These are phyloP conservation scores for Magnusiomyces suaveolens DNA, from an alignment of 1,139 yeast genomes.

Conservation along the genomic window DNA sequence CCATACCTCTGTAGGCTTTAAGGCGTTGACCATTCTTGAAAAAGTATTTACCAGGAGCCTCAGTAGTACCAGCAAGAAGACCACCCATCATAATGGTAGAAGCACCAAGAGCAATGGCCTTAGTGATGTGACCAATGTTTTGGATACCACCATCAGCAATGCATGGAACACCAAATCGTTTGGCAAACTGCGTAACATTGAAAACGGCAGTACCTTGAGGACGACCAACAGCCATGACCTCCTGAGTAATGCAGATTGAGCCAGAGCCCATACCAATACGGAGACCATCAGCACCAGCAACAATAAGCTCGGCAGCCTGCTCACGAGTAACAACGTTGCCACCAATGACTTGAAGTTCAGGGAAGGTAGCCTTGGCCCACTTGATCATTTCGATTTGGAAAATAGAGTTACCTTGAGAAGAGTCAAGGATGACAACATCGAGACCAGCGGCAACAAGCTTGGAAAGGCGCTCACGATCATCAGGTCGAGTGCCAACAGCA, in stretches of 20 bases:
- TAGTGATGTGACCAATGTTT: slow-evolving; percentile 96
- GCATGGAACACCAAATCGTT: slow-evolving; percentile 86
- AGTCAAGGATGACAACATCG: slow-evolving; percentile 91
- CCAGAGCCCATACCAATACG: slow-evolving; percentile 99
- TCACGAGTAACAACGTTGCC: slow-evolving; percentile 99
- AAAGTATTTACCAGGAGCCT: slow-evolving; percentile 97
- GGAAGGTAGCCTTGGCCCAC: slow-evolving; percentile 76
- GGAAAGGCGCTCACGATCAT: slow-evolving; percentile 75
- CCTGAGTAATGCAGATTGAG: slow-evolving; percentile 97
- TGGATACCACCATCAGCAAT: slow-evolving; percentile 99
- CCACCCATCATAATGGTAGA: slow-evolving; percentile 99
- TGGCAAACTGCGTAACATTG: slow-evolving; percentile 79
- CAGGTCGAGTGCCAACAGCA: slow-evolving; percentile 87
- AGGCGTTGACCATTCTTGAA: slow-evolving; percentile 97
- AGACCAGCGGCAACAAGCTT: slow-evolving; percentile 92
- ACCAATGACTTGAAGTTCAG: slow-evolving; percentile 80
- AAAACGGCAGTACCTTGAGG: slow-evolving; percentile 98
- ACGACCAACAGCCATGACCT: slow-evolving; percentile 99
- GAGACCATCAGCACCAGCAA: slow-evolving; percentile 95
- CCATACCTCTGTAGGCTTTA: slow-evolving; percentile 98
- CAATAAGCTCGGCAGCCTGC: slow-evolving; percentile 92
- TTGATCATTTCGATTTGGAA: slow-evolving; percentile 90
- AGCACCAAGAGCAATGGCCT: slow-evolving; percentile 95
- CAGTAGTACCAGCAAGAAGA: slow-evolving; percentile 95
- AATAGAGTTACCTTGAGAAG: slow-evolving; percentile 93